Evolutionary conservation across 164 flowering plant species (phyloP), one percentile per base, ranked within the genome.

Genomic region (Brasenia schreberi): DNA sequence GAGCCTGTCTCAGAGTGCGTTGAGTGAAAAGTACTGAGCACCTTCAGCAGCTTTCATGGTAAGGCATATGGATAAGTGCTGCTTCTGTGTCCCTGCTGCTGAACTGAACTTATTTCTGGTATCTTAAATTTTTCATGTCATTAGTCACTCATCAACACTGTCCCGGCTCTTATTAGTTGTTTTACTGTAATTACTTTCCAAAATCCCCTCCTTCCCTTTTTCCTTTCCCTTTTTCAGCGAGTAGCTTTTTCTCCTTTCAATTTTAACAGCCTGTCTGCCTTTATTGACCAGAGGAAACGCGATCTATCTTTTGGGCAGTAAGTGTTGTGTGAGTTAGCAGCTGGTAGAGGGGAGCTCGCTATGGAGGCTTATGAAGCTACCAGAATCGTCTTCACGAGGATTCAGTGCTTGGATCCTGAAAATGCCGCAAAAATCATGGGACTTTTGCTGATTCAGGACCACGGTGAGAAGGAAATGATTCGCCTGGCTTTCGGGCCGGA

Each of bases 351-450:
- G 63, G 42, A 66, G 63, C n/a, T 44, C 7, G 39, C 69, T 70
- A 92, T 92, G 98, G 98, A 92, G 74, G 80, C 80, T 33, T 87
- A 83, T 72, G 98, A 92, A 81, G 96, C 98, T 1, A 87, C 98
- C 44, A 81, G 81, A 75, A 82, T 85, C 11, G 98, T 92, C 17
- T 85, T 84, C 74, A 78, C 88, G 49, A 85, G 94, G 67, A 88
- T 90, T 71, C 93, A 90, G 64, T 80, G 49, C 73, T 66, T 90
- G 63, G 96, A 92, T 74, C 94, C 94, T 0, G 96, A 88, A 72
- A 88, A 87, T 74, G 97, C 97, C 9, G 79, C 96, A 2, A 90
- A 84, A 66, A 88, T 92, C 79, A 92, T 88, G 87, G 98, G 98
- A 7, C 70, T 85, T 2, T 83, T 92, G 11, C 81, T 92, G 5